Conservation (phyloP, 305 asterid species). For the Euphrasia arctica region DNA sequence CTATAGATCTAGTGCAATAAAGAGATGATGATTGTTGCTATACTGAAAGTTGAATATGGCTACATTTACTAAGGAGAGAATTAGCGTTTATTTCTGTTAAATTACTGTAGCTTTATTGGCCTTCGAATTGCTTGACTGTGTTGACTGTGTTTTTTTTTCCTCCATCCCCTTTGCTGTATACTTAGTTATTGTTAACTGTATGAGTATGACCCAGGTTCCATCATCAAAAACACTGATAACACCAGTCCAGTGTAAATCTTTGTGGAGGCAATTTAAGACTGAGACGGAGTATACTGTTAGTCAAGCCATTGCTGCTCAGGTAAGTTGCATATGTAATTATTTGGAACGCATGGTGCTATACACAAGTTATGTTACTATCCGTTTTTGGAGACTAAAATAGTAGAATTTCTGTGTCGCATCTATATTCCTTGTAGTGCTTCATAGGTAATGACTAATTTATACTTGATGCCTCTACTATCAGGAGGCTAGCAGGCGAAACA, state of each 20-base stretch:
- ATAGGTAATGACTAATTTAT: constrained; percentile 17
- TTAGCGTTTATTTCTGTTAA: not conserved
- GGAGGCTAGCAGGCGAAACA: constrained; percentile 90
- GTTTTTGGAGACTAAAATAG: constrained; percentile 8
- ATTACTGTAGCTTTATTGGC: constrained; percentile 15
- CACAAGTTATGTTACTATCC: constrained; percentile 1
- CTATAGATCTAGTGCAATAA: not conserved
- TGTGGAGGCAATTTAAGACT: constrained; percentile 84
- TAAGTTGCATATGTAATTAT: constrained; percentile 24
- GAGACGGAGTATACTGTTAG: constrained; percentile 91
- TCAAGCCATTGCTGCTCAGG: constrained; percentile 98
- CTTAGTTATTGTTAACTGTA: constrained; percentile 28
- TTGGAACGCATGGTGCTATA: constrained; percentile 11
- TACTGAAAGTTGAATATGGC: constrained; percentile 5
- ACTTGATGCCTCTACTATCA: constrained; percentile 36
- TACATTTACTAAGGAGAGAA: not conserved
- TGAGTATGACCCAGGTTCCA: constrained; percentile 47
- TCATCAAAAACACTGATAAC: constrained; percentile 74
- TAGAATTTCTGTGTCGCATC: constrained; percentile 14
- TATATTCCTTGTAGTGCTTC: constrained; percentile 13
- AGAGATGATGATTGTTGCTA: not conserved
- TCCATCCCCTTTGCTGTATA: constrained; percentile 13
- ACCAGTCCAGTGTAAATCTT: constrained; percentile 88
- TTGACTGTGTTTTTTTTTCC: constrained; percentile 7
- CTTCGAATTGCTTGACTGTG: not conserved